phyloP scores from a whole-genome alignment of 2,329 filamentous ascomycete genomes.

The Immersiporthe knoxdaviesiana region DNA sequence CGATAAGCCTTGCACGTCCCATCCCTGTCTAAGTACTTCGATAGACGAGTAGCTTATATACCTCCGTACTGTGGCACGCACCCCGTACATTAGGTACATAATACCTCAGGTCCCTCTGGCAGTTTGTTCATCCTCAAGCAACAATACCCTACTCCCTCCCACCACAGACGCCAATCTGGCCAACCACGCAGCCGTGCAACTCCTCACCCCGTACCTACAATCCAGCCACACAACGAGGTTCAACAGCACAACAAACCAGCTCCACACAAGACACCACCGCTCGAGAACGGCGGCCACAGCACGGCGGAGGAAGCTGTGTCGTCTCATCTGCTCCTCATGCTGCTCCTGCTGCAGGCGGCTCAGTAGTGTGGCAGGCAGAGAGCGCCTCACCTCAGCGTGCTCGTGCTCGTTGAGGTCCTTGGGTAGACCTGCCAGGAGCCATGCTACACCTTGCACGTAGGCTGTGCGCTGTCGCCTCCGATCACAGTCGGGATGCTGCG shows the following conservation, averaged over 20 bases:
- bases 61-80: too few relatives aligned
- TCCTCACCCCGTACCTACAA: slow-evolving; percentile 63
- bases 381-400: slow-evolving; percentile 51
- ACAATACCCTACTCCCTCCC: too few relatives aligned
- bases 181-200: too few relatives aligned
- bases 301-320: slow-evolving; percentile 58
- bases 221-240: slow-evolving; percentile 64
- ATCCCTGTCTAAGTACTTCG: too few relatives aligned
- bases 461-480: slow-evolving; percentile 53
- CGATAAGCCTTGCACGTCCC: background rate
- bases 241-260: slow-evolving; percentile 61
- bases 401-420: slow-evolving; percentile 60
- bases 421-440: slow-evolving; percentile 67
- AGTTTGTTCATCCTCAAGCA: too few relatives aligned
- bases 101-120: too few relatives aligned
- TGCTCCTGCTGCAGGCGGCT: background rate
- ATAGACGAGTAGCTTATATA: too few relatives aligned
- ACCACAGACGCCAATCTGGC: too few relatives aligned
- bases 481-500: background rate
- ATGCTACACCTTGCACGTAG: slow-evolving; percentile 66
- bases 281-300: slow-evolving; percentile 60
- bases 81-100: too few relatives aligned
- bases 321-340: background rate
- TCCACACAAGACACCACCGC: slow-evolving; percentile 62
- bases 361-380: slow-evolving; percentile 46